These are phyloP conservation scores for Capillidium rhysosporum DNA, from an alignment of 371 early-diverging fungal genomes.

Conservation along the genomic window DNA sequence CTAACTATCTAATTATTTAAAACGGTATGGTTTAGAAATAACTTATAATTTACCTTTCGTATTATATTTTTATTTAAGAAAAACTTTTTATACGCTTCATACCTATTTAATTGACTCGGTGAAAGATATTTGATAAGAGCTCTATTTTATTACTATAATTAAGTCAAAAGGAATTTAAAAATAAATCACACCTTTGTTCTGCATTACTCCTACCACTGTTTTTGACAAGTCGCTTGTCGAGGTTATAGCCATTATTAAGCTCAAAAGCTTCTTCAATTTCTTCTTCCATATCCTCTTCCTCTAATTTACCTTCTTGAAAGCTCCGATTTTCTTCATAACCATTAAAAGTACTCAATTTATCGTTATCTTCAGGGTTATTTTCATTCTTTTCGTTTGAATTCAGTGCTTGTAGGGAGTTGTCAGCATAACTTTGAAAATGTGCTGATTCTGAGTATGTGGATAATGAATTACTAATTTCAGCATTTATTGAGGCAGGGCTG, in stretches of 20 bases:
- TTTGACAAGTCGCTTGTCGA: conserved; percentile 7
- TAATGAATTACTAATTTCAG: no score
- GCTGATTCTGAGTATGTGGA: no score
- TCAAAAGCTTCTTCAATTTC: conserved; percentile 15
- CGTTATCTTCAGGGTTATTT: no score
- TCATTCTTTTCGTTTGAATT: no score
- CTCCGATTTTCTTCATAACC: background rate
- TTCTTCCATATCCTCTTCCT: conserved; percentile 8
- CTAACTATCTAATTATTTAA: conserved; percentile 26
- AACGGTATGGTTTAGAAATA: no score
- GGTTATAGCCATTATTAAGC: conserved; percentile 11
- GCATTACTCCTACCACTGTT: conserved; percentile 15
- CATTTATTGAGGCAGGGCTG: no score
- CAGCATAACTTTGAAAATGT: no score
- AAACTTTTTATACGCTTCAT: conserved; percentile 76
- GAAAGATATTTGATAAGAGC: conserved; percentile 58
- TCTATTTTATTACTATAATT: conserved; percentile 12
- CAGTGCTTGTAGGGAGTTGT: no score
- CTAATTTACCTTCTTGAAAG: conserved; percentile 5
- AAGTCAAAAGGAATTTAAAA: background rate
- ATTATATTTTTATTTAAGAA: conserved; percentile 68
- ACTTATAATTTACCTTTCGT: conserved; percentile 37
- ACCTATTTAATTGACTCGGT: conserved; percentile 64
- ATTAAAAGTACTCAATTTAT: background rate
- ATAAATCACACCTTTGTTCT: conserved; percentile 14